Base-by-base conservation (phyloP, 176 grass and related monocot genomes). In the Pharus latifolius region DNA sequence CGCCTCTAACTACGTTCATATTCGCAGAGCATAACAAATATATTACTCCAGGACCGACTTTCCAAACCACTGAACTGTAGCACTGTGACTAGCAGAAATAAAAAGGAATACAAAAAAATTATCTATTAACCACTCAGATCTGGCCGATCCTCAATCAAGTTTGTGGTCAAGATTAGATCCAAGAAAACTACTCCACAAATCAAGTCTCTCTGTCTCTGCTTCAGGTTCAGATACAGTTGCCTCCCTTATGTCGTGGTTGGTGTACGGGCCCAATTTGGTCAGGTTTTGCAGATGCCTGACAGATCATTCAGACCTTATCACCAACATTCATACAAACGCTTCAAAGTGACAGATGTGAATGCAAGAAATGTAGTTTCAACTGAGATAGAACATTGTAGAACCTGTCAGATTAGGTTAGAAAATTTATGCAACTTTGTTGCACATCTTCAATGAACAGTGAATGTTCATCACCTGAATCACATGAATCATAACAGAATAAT, bases 381-480 rank as follows among this genome's bases (percentile, higher is more conserved):
- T 3, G 8, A 38, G 6, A 38, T 38, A 9, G 6, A 38, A 38
- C 4, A 5, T 38, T 38, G 8, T 9, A 38, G 35, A 38, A 38
- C 9, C 9, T 38, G n/a, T n/a, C 4, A 9, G 35, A 38, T 38
- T 38, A 38, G n/a, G n/a, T 9, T 38, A 4, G 8, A 4, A 38
- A 38, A 38, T 38, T 38, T 9, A 38, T 38, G 35, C 35, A 72
- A 44, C 56, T 14, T 22, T 33, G 37, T 17, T 40, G 48, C 37
- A 43, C 1, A 43, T 25, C 59, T 67, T 48, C 23, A 32, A n/a
- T n/a, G n/a, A n/a, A n/a, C n/a, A 12, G 3, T 15, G 32, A 60
- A 22, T 33, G 61, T 49, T 70, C 24, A n/a, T 68, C 80, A 27
- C 28, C 45, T 76, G 72, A 61, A 32, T 72, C 31, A 56, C 49